These are phyloP conservation scores for Hura crepitans DNA, from an alignment of 441 rosid genomes.

Conservation along the genomic window DNA sequence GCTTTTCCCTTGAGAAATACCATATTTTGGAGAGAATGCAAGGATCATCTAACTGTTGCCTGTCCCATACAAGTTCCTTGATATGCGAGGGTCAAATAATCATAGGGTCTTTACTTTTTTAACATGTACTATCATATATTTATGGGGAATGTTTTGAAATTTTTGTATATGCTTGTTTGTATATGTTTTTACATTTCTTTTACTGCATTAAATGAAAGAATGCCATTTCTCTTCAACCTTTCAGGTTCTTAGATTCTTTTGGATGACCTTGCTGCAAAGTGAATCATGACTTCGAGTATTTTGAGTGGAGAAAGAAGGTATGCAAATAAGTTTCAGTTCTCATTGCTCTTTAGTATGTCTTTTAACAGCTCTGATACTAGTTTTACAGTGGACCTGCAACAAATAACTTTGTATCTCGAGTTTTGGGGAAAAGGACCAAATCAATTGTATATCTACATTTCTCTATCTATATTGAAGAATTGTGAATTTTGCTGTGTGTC, in stretches of 20 bases:
- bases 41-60: not conserved
- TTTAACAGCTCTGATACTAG: not conserved
- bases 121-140: not conserved
- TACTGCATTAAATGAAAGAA: constrained; percentile 14
- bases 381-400: not conserved
- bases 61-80: not conserved
- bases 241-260: constrained; percentile 36
- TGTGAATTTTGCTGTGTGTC: not conserved
- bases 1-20: not conserved
- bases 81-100: too few relatives aligned
- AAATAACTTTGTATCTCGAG: not conserved
- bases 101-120: too few relatives aligned
- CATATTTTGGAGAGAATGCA: not conserved
- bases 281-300: constrained; percentile 55
- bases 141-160: not conserved
- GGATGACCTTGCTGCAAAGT: constrained; percentile 43
- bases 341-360: not conserved
- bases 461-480: not conserved
- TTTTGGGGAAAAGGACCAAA: not conserved
- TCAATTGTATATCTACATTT: not conserved
- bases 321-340: not conserved
- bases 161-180: not conserved
- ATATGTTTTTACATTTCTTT: not conserved
- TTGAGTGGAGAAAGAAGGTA: constrained; percentile 66
- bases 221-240: constrained; percentile 11